phyloP scores from a whole-genome alignment of 169 alveolate genomes.

The Amoebophrya sp. region DNA sequence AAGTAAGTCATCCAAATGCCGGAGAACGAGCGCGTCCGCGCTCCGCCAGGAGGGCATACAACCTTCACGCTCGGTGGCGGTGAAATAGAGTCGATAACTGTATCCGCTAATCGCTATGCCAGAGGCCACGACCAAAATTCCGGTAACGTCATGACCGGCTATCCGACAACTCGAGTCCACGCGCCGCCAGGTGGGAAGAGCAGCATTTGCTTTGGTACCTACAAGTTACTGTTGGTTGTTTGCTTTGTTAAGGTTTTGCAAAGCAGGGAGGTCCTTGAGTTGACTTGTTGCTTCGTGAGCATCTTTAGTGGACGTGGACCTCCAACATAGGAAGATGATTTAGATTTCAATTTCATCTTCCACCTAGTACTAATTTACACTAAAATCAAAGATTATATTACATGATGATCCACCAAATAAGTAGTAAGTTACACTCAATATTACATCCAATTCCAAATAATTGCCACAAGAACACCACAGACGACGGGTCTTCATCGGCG shows the following conservation, averaged over 20 bases:
- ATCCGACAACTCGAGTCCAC: neutral
- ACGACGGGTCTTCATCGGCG: too few species aligned
- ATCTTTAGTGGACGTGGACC: neutral
- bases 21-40: too few species aligned
- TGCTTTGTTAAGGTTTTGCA: neutral
- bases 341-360: neutral
- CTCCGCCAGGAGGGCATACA: neutral
- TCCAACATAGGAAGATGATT: neutral
- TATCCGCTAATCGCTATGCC: neutral
- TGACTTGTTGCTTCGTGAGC: neutral
- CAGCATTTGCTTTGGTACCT: neutral
- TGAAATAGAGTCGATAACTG: too few species aligned
- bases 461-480: too few species aligned
- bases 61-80: neutral
- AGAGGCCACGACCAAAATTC: neutral
- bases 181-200: neutral
- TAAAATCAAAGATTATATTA: neutral
- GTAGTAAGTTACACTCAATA: too few species aligned
- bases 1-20: too few species aligned
- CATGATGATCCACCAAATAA: too few species aligned
- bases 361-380: neutral
- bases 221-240: neutral
- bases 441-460: too few species aligned
- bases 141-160: neutral
- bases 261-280: neutral